These are phyloP conservation scores for Xerocomellus intermedius DNA, from an alignment of 768 basidiomycete species.

Conservation along the genomic window DNA sequence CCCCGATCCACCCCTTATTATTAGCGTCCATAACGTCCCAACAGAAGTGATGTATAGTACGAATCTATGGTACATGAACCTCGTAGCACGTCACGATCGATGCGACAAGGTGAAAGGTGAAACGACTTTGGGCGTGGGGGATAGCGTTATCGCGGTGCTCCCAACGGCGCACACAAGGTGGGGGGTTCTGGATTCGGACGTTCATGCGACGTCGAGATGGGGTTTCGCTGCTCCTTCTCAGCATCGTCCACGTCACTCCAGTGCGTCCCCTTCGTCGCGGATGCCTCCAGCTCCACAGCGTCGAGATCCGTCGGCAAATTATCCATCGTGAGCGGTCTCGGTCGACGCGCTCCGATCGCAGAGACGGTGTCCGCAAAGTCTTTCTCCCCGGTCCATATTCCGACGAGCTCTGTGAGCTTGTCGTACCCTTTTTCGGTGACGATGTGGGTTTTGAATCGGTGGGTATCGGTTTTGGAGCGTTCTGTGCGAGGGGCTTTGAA, in stretches of 20 bases:
- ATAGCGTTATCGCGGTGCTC: too few relatives aligned
- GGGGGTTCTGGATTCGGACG: constrained; percentile 62
- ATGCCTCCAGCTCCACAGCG: not conserved
- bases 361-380: constrained; percentile 57
- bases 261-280: not conserved
- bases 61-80: too few relatives aligned
- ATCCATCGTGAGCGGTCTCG: constrained; percentile 18
- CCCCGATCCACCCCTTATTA: too few relatives aligned
- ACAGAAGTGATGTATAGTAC: too few relatives aligned
- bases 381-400: constrained; percentile 56
- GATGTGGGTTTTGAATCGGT: constrained; percentile 46
- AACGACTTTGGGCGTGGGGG: too few relatives aligned
- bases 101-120: too few relatives aligned
- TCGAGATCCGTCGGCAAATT: constrained; percentile 1
- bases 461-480: constrained; percentile 44
- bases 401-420: constrained; percentile 50
- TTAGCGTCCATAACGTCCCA: too few relatives aligned
- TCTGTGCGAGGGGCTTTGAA: constrained; percentile 67
- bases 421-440: constrained; percentile 62
- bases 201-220: constrained; percentile 44
- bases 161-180: constrained; percentile 41
- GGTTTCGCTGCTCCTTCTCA: constrained; percentile 30
- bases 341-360: constrained; percentile 38
- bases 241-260: not conserved
- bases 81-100: too few relatives aligned